Evolutionary conservation across 495 filamentous ascomycete species (phyloP), one percentile per base, ranked within the genome.

Genomic region (Lasiosphaeria ovina): DNA sequence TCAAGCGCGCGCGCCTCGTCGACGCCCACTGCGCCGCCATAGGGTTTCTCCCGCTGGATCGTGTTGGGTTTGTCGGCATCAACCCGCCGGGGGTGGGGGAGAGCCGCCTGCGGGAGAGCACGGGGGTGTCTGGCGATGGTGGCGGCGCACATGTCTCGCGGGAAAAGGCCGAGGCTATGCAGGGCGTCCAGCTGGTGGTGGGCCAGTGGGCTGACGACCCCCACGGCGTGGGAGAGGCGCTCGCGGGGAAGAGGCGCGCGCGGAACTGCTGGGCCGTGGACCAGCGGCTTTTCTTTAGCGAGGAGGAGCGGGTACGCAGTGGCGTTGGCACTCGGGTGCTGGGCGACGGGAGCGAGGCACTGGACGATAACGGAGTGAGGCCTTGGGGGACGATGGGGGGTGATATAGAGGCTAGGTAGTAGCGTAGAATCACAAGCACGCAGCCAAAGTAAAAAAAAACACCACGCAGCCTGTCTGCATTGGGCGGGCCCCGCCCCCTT

Each of bases 1-100:
- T 94, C 73, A 95, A 95, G 66, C 75, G 81, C 40, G 63, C 67
- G 1, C 79, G 91, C 32, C 87, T 93, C 44, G 73, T 88, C 60
- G 79, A 88, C 31, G 77, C 81, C 14, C 91, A 95, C 72, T 84
- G 87, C 51, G 78, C 72, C 10, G 87, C 89, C 14, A 74, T 92
- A n/a, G 81, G 64, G 78, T 53, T 42, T 14, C 90, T 71, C 60
- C 77, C 80, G 0, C 51, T 70, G 12, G 62, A 76, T 1, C 64
- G 66, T 3, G 76, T 86, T 5, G 52, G 40, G 0, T 87, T 86
- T 55, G 64, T 90, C 10, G 90, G 89, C 0, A 84, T 92, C 36
- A 86, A 93, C 64, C 89, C 89, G 3, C 87, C 84, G 0, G 74
- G 74, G 6, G 68, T 81, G 70, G 72, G 66, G 14, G 68, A 51